Evolutionary conservation across 352 stramenopile species (phyloP), one percentile per base, ranked within the genome.

Genomic region (Discostella stelligera): DNA sequence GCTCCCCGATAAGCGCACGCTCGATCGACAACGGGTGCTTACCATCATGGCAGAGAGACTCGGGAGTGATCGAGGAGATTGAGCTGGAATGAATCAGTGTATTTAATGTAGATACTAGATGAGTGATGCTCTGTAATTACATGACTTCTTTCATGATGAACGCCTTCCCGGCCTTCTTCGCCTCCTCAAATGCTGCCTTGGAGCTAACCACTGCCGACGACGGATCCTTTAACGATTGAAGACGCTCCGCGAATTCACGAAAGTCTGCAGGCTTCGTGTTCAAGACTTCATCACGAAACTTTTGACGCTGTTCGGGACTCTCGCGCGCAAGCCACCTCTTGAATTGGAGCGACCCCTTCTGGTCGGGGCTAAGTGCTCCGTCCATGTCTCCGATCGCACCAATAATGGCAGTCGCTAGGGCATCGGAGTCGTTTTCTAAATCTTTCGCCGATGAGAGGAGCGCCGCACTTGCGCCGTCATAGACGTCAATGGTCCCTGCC

Each of bases 361-460:
- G 71, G 70, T 95, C 90, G 16, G 88, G 79, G 20, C 73, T 83
- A 37, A 95, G 74, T 30, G 91, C 87, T 25, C 82, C 82, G 73
- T 96, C 92, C 80, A 95, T 89, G 63, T 95, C 90, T 46, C 90
- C 92, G 67, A 96, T 90, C 4, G 89, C 83, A 25, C 89, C 92
- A 71, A 96, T 95, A 49, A 95, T 91, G 27, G 85, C 83, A 63
- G 89, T 90, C 11, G 86, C 77, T 1, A 96, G 77, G 37, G 87
- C 83, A 27, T 95, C 88, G 7, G 84, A 79, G 54, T 94, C 74
- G 11, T 84, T 85, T 44, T 89, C 80, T 25, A 93, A 59, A 18
- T 91, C 79, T 37, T 89, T 83, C 6, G 86, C 87, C 16, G 83
- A 82, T 32, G 81, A 56, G 37, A 92, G 69, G 10, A 93, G 65